phyloP scores from a whole-genome alignment of 2,329 filamentous ascomycete genomes.

The Shiraia bambusicola region DNA sequence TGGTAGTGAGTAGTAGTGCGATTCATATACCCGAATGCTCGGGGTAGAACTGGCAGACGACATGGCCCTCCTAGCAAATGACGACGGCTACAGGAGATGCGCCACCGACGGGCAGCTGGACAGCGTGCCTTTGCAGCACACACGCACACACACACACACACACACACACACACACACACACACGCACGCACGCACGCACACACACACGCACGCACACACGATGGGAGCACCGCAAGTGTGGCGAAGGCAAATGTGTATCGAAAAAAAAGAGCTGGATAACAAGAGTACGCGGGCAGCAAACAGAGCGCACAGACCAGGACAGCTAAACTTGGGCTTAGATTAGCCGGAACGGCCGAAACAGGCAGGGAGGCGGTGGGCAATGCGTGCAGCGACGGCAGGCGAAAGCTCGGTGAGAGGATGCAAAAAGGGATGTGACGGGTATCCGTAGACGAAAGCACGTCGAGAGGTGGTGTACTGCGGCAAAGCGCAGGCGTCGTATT shows the following conservation, averaged over 20 bases:
- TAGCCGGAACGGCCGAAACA: constrained; percentile 23
- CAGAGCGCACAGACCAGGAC: constrained; percentile 4
- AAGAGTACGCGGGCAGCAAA: constrained; percentile 11
- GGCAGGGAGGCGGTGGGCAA: constrained; percentile 16
- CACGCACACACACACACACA: not conserved
- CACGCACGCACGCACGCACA: not conserved
- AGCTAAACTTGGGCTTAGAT: not conserved
- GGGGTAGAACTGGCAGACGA: constrained; percentile 41
- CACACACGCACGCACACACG: not conserved
- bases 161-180: not conserved
- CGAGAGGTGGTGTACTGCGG: no score
- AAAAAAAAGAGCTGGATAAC: constrained; percentile 16
- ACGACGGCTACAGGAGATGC: constrained; percentile 25
- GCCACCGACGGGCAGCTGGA: constrained; percentile 41
- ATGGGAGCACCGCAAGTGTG: constrained; percentile 25
- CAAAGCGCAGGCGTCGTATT: no score
- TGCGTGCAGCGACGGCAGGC: not conserved
- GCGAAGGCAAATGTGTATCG: constrained; percentile 28
- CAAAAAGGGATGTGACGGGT: no score
- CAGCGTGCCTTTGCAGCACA: constrained; percentile 24
- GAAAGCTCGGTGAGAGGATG: no score
- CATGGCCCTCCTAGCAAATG: constrained; percentile 30
- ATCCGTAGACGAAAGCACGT: no score
- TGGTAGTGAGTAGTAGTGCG: constrained; percentile 39
- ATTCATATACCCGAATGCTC: constrained; percentile 48